Evolutionary conservation across 768 basidiomycete species (phyloP).

Genomic region (Russula dissimulans): DNA sequence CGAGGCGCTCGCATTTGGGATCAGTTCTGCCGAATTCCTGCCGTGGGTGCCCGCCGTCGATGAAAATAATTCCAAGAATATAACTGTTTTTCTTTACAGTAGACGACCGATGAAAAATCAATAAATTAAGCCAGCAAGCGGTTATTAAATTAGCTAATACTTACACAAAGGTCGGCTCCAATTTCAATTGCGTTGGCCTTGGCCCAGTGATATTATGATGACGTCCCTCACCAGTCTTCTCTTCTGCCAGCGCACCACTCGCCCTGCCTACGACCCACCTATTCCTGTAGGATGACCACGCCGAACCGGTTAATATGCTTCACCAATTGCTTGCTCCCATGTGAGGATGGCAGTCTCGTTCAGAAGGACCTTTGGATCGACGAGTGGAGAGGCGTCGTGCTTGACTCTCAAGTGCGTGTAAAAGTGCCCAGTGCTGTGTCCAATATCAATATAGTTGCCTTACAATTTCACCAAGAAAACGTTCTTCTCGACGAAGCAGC

Average conservation of each 20-base stretch:
- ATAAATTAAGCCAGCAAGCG: too few relatives aligned
- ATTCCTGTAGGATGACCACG: constrained; percentile 26
- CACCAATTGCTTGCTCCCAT: constrained; percentile 75
- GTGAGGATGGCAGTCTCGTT: constrained; percentile 68
- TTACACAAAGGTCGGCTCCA: too few relatives aligned
- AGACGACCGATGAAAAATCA: too few relatives aligned
- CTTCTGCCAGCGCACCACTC: background rate
- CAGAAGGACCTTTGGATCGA: constrained; percentile 80
- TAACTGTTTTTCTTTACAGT: too few relatives aligned
- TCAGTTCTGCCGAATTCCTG: too few relatives aligned
- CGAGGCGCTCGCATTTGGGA: too few relatives aligned
- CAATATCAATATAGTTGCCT: background rate
- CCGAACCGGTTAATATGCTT: constrained; percentile 71
- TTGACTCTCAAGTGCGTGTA: constrained; percentile 57
- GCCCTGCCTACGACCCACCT: background rate
- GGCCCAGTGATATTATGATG: background rate
- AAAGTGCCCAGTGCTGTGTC: background rate
- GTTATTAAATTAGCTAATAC: too few relatives aligned
- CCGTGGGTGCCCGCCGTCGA: too few relatives aligned
- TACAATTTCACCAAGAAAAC: constrained; percentile 40
- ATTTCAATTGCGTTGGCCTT: background rate
- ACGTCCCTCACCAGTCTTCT: background rate
- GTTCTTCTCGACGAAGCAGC: constrained; percentile 51
- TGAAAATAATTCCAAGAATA: too few relatives aligned
- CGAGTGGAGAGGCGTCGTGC: constrained; percentile 57